These are phyloP conservation scores for Stellera chamaejasme DNA, from an alignment of 345 rosid species.

Conservation along the genomic window DNA sequence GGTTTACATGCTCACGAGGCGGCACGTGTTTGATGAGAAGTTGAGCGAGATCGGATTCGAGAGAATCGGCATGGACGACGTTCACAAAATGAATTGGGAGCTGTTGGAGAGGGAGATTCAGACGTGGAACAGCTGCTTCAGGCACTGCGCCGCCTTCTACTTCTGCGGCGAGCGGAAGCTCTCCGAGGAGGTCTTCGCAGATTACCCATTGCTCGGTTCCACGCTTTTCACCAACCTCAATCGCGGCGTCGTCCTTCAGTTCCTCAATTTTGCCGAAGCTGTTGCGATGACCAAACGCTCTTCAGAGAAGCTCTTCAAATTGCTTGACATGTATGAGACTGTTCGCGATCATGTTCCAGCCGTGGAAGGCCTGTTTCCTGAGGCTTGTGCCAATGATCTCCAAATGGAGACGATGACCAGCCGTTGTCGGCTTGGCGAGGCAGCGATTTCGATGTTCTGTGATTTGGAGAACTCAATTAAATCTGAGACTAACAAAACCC, in stretches of 20 bases:
- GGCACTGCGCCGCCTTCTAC: constrained; percentile 39
- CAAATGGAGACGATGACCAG: constrained; percentile 42
- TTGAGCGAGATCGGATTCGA: constrained; percentile 54
- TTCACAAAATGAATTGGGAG: constrained; percentile 76
- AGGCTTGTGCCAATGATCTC: constrained; percentile 36
- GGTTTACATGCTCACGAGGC: constrained; percentile 44
- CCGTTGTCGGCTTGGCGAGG: constrained; percentile 60
- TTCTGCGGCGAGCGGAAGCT: constrained; percentile 56
- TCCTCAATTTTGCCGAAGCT: constrained; percentile 71
- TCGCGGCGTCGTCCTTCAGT: constrained; percentile 46
- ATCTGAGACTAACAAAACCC: constrained; percentile 56
- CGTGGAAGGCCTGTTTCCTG: constrained; percentile 32
- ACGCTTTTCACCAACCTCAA: constrained; percentile 45
- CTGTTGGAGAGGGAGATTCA: constrained; percentile 64
- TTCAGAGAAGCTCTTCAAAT: constrained; percentile 71
- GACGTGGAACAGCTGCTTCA: constrained; percentile 54
- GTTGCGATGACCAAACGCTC: constrained; percentile 65
- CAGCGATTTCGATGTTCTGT: constrained; percentile 48
- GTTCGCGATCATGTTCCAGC: constrained; percentile 43
- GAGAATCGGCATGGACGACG: constrained; percentile 72
- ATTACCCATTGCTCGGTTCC: constrained; percentile 17
- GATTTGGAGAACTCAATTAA: constrained; percentile 72
- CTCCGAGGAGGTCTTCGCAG: constrained; percentile 34
- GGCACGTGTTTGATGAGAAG: constrained; percentile 43
- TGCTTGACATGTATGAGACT: constrained; percentile 70